These are phyloP conservation scores for Allodekkera sacchari DNA, from an alignment of 805 yeast species.

Conservation along the genomic window DNA sequence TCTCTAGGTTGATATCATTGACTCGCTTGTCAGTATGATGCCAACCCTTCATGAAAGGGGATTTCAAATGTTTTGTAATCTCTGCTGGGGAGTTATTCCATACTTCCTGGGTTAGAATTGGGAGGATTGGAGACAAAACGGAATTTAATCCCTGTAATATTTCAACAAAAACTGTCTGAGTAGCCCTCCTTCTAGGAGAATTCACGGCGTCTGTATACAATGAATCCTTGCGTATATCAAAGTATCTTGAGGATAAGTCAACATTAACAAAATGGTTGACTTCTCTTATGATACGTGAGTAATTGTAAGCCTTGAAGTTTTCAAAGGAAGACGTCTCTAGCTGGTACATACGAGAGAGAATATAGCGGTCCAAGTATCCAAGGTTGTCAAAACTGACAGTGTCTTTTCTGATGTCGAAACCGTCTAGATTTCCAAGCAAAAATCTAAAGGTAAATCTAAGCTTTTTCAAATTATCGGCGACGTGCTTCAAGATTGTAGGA, in stretches of 20 bases:
- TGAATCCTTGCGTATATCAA: conserved; percentile 79
- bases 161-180: conserved; percentile 58
- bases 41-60: conserved; percentile 45
- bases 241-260: conserved; percentile 73
- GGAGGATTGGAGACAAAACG: conserved; percentile 71
- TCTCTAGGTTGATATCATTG: conserved; percentile 26
- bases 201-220: conserved; percentile 59
- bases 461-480: conserved; percentile 74
- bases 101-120: conserved; percentile 79
- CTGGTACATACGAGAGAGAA: conserved; percentile 44
- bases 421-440: conserved; percentile 67
- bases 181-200: conserved; percentile 43
- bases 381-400: conserved; percentile 33
- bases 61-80: conserved; percentile 18
- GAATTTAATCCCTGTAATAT: conserved; percentile 57
- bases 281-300: conserved; percentile 59
- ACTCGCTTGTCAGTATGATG: conserved; percentile 10
- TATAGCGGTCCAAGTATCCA: conserved; percentile 48
- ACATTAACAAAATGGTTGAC: conserved; percentile 66
- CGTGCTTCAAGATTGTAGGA: conserved; percentile 61
- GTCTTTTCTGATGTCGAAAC: conserved; percentile 11
- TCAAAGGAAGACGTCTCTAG: conserved; percentile 34
- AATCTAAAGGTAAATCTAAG: conserved; percentile 74
- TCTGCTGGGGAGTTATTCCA: conserved; percentile 53
- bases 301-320: conserved; percentile 52